phyloP scores from a whole-genome alignment of 768 basidiomycete species.

The Agrocybe praecox region DNA sequence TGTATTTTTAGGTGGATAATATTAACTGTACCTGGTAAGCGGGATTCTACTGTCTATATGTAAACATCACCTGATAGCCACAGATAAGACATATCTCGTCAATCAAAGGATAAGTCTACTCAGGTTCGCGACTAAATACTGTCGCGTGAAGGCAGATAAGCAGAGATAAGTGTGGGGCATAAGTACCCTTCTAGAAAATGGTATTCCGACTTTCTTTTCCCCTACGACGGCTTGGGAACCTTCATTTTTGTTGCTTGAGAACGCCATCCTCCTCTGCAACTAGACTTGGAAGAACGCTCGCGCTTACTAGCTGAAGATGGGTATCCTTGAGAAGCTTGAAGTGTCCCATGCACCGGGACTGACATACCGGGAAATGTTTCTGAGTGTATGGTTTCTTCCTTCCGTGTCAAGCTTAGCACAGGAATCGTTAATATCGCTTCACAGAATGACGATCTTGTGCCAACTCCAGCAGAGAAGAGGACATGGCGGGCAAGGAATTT shows the following conservation, averaged over 20 bases:
- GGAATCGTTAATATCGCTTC: conserved; percentile 12
- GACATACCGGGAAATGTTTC: conserved; percentile 56
- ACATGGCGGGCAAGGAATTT: conserved; percentile 72
- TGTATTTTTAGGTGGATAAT: too few species aligned
- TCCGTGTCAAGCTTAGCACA: not conserved
- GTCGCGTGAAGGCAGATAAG: conserved; percentile 4
- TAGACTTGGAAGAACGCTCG: not conserved
- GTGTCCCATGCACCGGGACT: conserved; percentile 55
- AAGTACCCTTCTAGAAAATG: not conserved
- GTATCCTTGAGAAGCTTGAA: conserved; percentile 45
- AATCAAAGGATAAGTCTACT: not conserved
- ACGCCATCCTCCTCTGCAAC: not conserved
- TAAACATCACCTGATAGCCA: not conserved
- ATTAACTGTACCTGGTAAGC: not conserved
- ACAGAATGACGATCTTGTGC: conserved; percentile 72
- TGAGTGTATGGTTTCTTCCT: conserved; percentile 44
- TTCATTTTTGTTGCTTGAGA: not conserved
- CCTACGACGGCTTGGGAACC: not conserved
- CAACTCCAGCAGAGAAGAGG: conserved; percentile 63
- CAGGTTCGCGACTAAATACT: not conserved
- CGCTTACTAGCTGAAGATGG: conserved; percentile 21
- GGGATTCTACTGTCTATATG: not conserved
- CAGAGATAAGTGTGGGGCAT: conserved; percentile 7
- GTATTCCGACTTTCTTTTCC: not conserved
- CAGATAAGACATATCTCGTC: not conserved